Percentiles rank a stretch among this genome's conserved stretches.
Conservation (phyloP, 2,329 filamentous ascomycete genomes). For the Pestalotiopsis sp. region DNA sequence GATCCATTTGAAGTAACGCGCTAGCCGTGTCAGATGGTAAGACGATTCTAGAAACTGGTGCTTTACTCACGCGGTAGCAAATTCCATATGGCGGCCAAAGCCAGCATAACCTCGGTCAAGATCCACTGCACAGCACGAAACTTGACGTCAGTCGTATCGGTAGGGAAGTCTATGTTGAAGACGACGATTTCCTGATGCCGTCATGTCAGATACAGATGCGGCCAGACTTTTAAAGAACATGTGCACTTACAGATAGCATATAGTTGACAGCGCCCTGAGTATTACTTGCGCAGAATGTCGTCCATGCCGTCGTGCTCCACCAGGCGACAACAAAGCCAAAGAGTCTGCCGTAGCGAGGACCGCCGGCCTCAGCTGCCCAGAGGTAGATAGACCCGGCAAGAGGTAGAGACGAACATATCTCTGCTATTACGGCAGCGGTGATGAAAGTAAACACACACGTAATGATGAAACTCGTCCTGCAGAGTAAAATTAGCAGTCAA, state of each 20-base stretch:
- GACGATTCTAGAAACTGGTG: no score
- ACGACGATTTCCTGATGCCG: conserved; percentile 54
- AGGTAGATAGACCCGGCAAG: conserved; percentile 63
- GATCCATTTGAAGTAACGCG: conserved; percentile 48
- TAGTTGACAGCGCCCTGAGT: conserved; percentile 54
- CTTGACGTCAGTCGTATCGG: conserved; percentile 53
- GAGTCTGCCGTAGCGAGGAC: conserved; percentile 55
- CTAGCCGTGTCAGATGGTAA: conserved; percentile 26
- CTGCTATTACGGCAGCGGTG: conserved; percentile 61
- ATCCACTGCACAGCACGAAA: conserved; percentile 66
- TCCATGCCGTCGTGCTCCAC: conserved; percentile 67
- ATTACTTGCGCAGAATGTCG: conserved; percentile 58
- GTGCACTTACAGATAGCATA: conserved; percentile 47
- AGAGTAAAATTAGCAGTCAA: background rate
- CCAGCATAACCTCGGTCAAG: conserved; percentile 53
- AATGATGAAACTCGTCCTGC: conserved; percentile 61
- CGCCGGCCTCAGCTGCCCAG: conserved; percentile 63
- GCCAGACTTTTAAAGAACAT: background rate
- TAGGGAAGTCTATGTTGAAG: conserved; percentile 57
- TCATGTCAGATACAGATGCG: background rate
- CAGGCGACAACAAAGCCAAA: conserved; percentile 65
- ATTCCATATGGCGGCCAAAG: conserved; percentile 51
- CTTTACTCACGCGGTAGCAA: conserved; percentile 52
- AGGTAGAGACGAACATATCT: conserved; percentile 62
- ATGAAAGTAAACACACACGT: conserved; percentile 64